These are phyloP conservation scores for Raffaelea arxii DNA, from an alignment of 2,329 filamentous ascomycete genomes.

Conservation along the genomic window DNA sequence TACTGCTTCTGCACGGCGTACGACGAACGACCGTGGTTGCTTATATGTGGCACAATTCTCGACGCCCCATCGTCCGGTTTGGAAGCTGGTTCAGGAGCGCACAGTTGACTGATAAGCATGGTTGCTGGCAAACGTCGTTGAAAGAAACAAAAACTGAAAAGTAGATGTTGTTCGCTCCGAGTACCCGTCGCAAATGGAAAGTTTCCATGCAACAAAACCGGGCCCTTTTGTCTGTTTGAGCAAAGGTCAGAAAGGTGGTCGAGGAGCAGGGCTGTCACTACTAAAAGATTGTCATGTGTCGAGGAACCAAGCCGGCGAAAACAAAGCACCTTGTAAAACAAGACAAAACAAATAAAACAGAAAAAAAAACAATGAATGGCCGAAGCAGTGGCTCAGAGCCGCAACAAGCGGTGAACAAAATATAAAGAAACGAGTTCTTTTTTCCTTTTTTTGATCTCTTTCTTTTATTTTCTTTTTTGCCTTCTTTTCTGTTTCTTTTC, in stretches of 20 bases:
- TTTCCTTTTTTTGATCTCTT: neutral
- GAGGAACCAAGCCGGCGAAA: neutral
- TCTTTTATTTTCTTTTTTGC: no score
- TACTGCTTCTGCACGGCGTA: no score
- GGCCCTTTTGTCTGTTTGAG: neutral
- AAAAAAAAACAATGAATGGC: neutral
- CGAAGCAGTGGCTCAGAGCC: neutral
- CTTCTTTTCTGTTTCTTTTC: neutral
- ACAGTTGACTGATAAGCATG: slow-evolving; percentile 9
- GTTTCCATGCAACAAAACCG: neutral
- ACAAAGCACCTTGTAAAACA: neutral
- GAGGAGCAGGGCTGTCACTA: neutral
- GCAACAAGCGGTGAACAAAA: neutral
- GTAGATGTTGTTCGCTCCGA: neutral
- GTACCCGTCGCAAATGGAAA: no score
- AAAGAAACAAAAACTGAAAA: neutral
- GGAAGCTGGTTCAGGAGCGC: slow-evolving; percentile 1
- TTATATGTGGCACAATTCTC: no score
- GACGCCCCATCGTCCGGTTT: no score
- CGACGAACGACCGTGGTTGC: no score
- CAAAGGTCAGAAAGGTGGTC: neutral
- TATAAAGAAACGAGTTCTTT: neutral
- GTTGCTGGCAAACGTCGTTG: neutral
- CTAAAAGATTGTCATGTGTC: neutral
- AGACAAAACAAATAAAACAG: neutral